A percentile compares a stretch with the other conserved stretches of the same genome.
phyloP scores from a whole-genome alignment of 257 asterid genomes.

The Capsicum rhomboideum region DNA sequence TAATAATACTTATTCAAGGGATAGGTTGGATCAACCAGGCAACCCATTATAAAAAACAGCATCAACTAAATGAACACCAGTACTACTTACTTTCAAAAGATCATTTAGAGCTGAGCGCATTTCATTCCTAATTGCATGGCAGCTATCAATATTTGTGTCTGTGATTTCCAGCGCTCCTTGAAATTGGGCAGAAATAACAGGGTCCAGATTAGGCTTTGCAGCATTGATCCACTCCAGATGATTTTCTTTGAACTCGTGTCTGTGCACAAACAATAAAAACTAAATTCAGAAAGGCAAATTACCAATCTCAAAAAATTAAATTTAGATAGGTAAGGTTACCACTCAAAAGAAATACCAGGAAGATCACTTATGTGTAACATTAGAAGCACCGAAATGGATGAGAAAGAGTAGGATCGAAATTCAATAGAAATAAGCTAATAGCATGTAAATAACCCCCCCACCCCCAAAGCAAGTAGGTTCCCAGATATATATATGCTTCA shows the following conservation, averaged over 20 bases:
- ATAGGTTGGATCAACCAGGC: neutral
- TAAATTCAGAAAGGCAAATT: neutral
- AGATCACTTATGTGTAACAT: neutral
- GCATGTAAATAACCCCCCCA: neutral
- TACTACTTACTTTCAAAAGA: slow-evolving; percentile 62
- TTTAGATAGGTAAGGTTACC: neutral
- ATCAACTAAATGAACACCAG: neutral
- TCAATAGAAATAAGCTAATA: neutral
- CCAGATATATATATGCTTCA: neutral
- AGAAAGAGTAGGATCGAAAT: neutral
- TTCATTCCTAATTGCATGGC: slow-evolving; percentile 57
- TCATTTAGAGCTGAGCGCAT: slow-evolving; percentile 63
- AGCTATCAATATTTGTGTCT: slow-evolving; percentile 55
- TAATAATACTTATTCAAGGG: slow-evolving; percentile 17
- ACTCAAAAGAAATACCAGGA: neutral
- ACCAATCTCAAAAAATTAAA: neutral
- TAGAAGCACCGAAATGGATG: neutral
- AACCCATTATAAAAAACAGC: neutral
- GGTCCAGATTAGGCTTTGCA: slow-evolving; percentile 60
- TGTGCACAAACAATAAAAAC: slow-evolving; percentile 11
- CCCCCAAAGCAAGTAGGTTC: neutral
- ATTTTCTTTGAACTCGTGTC: slow-evolving; percentile 73
- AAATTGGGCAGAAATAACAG: slow-evolving; percentile 49
- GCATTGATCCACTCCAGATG: slow-evolving; percentile 76
- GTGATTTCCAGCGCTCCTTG: slow-evolving; percentile 24